Conservation (phyloP, 2,329 filamentous ascomycete genomes). For the Microsporum ferrugineum region DNA sequence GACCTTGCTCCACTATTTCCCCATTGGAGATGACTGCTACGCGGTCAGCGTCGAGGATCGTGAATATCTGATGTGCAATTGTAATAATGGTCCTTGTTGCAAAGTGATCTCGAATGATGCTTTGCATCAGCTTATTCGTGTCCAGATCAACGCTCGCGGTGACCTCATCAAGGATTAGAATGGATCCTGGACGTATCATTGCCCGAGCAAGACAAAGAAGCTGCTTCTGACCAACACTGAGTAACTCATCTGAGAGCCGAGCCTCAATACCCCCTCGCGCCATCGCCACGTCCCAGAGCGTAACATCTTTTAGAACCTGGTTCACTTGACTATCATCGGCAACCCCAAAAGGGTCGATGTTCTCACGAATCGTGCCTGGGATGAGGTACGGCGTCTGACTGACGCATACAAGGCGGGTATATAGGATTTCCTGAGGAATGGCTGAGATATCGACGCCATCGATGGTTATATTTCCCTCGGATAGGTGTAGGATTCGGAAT, state of each 20-base stretch:
- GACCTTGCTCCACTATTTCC: slow-evolving; percentile 19
- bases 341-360: slow-evolving; percentile 5
- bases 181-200: slow-evolving; percentile 1
- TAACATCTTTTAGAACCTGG: slow-evolving; percentile 2
- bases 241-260: background rate
- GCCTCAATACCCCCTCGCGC: slow-evolving; percentile 5
- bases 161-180: slow-evolving; percentile 5
- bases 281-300: background rate
- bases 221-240: slow-evolving; percentile 4
- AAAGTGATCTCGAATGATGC: slow-evolving; percentile 56
- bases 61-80: slow-evolving; percentile 56
- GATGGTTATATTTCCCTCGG: slow-evolving; percentile 6
- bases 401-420: slow-evolving; percentile 12
- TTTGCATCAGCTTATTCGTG: slow-evolving; percentile 53
- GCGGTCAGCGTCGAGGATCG: slow-evolving; percentile 20
- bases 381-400: slow-evolving; percentile 11
- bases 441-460: slow-evolving; percentile 7
- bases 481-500: slow-evolving; percentile 5
- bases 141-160: slow-evolving; percentile 47
- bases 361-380: slow-evolving; percentile 6
- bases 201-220: slow-evolving; percentile 5
- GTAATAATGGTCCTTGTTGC: slow-evolving; percentile 91
- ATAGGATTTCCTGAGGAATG: slow-evolving; percentile 5
- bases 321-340: background rate
- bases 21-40: slow-evolving; percentile 22